These are phyloP conservation scores for Metroxylon sagu DNA, from an alignment of 176 grass and related monocot genomes.

Conservation along the genomic window DNA sequence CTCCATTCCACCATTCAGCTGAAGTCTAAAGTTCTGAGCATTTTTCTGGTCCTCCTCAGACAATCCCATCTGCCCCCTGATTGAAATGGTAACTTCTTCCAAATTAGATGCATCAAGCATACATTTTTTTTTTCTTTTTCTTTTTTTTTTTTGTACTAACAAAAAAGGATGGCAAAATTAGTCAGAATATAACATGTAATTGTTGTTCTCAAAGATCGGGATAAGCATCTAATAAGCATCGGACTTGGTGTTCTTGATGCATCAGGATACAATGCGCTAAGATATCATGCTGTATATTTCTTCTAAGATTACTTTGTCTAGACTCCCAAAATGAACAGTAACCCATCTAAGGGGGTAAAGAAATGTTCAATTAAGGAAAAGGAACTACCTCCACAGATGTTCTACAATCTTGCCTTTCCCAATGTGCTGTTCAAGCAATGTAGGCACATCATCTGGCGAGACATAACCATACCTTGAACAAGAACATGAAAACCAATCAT, in stretches of 20 bases:
- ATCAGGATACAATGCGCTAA: too few relatives aligned
- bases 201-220: too few relatives aligned
- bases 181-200: too few relatives aligned
- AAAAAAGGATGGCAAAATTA: too few relatives aligned
- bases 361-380: too few relatives aligned
- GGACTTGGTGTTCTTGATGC: too few relatives aligned
- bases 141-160: too few relatives aligned
- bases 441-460: slow-evolving; percentile 16
- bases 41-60: slow-evolving; percentile 22
- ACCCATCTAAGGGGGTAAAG: background rate
- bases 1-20: background rate
- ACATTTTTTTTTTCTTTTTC: too few relatives aligned
- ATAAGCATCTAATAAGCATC: too few relatives aligned
- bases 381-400: slow-evolving; percentile 14
- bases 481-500: slow-evolving; percentile 5
- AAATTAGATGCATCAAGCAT: background rate
- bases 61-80: slow-evolving; percentile 27
- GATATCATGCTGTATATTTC: too few relatives aligned
- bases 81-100: background rate
- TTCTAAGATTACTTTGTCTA: too few relatives aligned
- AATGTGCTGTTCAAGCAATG: slow-evolving; percentile 18
- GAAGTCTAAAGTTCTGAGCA: slow-evolving; percentile 6
- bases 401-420: slow-evolving; percentile 21
- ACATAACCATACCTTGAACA: slow-evolving; percentile 23
- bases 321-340: background rate